Conservation (phyloP, 306 rosid species). For the Citrullus colocynthis region DNA sequence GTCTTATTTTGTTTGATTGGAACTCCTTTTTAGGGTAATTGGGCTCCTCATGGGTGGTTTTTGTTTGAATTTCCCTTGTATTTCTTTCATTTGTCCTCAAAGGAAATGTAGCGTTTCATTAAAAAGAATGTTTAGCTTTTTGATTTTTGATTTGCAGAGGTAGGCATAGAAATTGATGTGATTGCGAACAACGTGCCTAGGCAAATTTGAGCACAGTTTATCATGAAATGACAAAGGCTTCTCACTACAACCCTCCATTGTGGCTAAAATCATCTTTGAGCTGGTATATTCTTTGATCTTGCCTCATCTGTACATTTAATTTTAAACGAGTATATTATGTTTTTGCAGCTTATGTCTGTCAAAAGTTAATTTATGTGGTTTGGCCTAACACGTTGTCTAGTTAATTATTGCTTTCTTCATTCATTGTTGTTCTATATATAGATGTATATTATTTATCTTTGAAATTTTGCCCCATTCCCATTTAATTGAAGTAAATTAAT, state of each 20-base stretch:
- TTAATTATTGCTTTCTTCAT: background rate
- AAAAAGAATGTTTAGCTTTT: background rate
- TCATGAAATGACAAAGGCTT: conserved; percentile 37
- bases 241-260: conserved; percentile 46
- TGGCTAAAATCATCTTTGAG: conserved; percentile 48
- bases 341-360: background rate
- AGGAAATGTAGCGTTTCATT: too few relatives aligned
- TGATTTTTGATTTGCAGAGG: background rate
- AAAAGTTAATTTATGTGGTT: background rate
- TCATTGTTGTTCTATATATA: background rate
- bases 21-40: too few relatives aligned
- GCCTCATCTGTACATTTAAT: too few relatives aligned
- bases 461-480: background rate
- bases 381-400: background rate
- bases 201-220: conserved; percentile 51
- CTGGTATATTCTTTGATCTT: conserved; percentile 10
- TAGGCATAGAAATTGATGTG: conserved; percentile 25
- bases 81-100: too few relatives aligned
- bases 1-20: too few relatives aligned
- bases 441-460: background rate
- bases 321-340: too few relatives aligned
- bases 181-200: conserved; percentile 23
- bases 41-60: too few relatives aligned
- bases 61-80: too few relatives aligned
- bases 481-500: background rate